A percentile compares a stretch with the other conserved stretches of the same genome.
phyloP scores from a whole-genome alignment of 2,329 filamentous ascomycete species.

The Ascochyta clinopodiicola region DNA sequence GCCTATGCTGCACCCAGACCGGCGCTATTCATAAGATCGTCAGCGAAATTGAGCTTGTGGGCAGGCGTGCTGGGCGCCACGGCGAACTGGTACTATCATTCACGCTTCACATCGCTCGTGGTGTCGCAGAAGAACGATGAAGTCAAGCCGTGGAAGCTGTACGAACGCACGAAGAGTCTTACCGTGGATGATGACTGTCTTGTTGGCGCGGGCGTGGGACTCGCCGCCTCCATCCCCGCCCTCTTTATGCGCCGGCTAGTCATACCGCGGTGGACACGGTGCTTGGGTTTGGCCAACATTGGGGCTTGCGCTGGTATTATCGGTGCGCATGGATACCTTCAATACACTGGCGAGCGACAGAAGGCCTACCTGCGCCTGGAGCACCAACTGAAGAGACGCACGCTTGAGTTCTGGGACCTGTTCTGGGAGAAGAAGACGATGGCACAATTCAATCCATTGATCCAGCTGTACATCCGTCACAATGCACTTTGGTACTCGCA shows the following conservation, averaged over 20 bases:
- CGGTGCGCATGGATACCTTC: conserved; percentile 32
- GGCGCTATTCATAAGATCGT: conserved; percentile 32
- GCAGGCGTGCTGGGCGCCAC: conserved; percentile 28
- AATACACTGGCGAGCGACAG: conserved; percentile 38
- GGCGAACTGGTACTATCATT: conserved; percentile 37
- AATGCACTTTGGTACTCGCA: conserved; percentile 33
- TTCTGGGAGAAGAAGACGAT: conserved; percentile 36
- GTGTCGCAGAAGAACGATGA: conserved; percentile 17
- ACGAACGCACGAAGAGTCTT: conserved; percentile 27
- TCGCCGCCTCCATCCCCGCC: conserved; percentile 28
- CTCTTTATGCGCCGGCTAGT: conserved; percentile 30
- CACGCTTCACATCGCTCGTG: conserved; percentile 24
- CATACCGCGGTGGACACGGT: conserved; percentile 32
- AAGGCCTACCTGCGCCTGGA: conserved; percentile 29
- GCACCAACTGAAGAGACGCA: conserved; percentile 21
- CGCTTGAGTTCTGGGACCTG: conserved; percentile 34
- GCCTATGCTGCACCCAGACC: conserved; percentile 16
- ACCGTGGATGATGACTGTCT: conserved; percentile 39
- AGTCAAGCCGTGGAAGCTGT: conserved; percentile 30
- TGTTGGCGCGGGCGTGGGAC: conserved; percentile 32
- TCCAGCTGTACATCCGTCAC: conserved; percentile 38
- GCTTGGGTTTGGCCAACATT: conserved; percentile 33
- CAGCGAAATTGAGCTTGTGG: conserved; percentile 30
- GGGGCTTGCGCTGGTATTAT: conserved; percentile 34
- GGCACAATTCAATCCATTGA: conserved; percentile 29